Conservation (phyloP, 164 flowering plant genomes). For the Berberis thunbergii region DNA sequence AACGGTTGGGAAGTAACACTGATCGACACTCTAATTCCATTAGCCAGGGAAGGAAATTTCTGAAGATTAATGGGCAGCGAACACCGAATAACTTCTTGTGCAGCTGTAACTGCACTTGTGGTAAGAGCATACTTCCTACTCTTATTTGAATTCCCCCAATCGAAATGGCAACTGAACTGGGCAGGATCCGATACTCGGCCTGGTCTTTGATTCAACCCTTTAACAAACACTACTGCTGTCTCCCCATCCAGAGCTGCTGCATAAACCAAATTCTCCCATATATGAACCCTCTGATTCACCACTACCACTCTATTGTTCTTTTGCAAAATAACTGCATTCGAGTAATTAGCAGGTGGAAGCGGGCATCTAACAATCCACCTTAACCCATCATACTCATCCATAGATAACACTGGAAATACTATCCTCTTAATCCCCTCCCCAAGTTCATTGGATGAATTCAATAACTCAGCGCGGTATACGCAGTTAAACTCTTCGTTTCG, state of each 20-base stretch:
- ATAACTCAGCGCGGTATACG: constrained; percentile 17
- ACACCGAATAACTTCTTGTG: constrained; percentile 79
- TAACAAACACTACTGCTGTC: constrained; percentile 59
- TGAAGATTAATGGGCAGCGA: constrained; percentile 40
- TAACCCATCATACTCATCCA: constrained; percentile 41
- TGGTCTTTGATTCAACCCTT: constrained; percentile 71
- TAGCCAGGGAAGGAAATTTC: constrained; percentile 29
- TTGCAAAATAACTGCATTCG: constrained; percentile 31
- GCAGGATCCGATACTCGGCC: constrained; percentile 44
- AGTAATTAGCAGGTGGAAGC: constrained; percentile 41
- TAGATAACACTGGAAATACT: constrained; percentile 28
- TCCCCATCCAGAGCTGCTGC: constrained; percentile 53
- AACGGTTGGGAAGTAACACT: constrained; percentile 18
- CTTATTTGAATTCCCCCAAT: constrained; percentile 31
- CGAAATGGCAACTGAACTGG: constrained; percentile 54
- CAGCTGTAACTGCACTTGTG: constrained; percentile 49
- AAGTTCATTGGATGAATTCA: not conserved
- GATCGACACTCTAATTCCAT: constrained; percentile 47
- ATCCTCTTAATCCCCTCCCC: not conserved
- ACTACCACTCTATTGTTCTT: constrained; percentile 2
- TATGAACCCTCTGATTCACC: constrained; percentile 21
- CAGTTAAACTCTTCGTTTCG: constrained; percentile 20
- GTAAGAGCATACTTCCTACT: constrained; percentile 17
- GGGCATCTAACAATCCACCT: constrained; percentile 59
- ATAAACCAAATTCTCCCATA: constrained; percentile 68